Evolutionary conservation across 2,329 filamentous ascomycete species (phyloP).

Genomic region (Cercospora sp.): DNA sequence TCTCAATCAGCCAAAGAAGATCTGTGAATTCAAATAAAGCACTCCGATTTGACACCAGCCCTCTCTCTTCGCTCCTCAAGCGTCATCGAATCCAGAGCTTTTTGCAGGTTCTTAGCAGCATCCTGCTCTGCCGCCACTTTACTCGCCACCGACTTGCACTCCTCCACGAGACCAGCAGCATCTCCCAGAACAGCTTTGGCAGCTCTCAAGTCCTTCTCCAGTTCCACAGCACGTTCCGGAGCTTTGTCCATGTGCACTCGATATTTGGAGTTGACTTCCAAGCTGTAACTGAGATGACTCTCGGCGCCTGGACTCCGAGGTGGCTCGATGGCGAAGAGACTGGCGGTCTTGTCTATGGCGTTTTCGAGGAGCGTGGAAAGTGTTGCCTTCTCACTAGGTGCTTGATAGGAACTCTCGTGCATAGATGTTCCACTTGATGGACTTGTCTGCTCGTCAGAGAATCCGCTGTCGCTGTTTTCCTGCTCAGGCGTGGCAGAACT

Average conservation of each 20-base stretch:
- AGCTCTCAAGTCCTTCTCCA: constrained; percentile 1
- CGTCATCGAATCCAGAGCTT: background rate
- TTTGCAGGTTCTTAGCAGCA: background rate
- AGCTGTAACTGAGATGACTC: constrained; percentile 7
- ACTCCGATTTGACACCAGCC: background rate
- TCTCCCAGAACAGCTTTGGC: background rate
- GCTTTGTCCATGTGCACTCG: constrained; percentile 15
- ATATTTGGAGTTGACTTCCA: constrained; percentile 15
- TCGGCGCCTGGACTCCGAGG: constrained; percentile 8
- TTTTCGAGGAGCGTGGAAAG: background rate
- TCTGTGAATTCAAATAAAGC: background rate
- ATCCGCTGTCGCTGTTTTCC: background rate
- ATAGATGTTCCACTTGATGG: background rate
- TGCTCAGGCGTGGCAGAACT: background rate
- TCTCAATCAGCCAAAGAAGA: background rate
- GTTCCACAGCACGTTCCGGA: background rate
- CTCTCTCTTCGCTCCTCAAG: constrained; percentile 9
- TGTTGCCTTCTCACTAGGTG: background rate
- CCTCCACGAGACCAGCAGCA: background rate
- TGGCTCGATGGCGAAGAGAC: constrained; percentile 9
- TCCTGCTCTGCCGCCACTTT: background rate
- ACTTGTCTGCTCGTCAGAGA: background rate
- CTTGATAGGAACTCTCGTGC: background rate
- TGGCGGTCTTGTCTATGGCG: constrained; percentile 6
- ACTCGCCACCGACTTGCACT: constrained; percentile 1